Evolutionary conservation across 73 alveolate species (phyloP), one percentile per base, ranked within the genome.

Genomic region (Paraurostyla sp.): DNA sequence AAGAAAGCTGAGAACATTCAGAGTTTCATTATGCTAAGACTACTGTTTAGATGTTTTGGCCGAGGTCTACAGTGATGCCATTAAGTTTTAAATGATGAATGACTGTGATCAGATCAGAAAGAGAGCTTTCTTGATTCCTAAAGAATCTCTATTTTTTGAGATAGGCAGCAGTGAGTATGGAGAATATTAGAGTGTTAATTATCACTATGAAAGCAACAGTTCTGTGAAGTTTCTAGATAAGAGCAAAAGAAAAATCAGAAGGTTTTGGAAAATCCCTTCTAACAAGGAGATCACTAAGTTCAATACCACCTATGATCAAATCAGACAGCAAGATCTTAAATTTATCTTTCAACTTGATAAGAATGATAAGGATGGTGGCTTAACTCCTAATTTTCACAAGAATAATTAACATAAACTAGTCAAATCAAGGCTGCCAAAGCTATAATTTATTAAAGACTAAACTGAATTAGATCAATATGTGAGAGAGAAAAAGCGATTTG

Each of bases 31-130:
- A 1, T 65, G 86, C 51, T 30, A 85, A 9, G 92, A 69, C 43
- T 85, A 68, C 81, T 85, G 92, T 69, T 22, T 33, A 27, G 92
- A 85, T 60, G 49, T 85, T 42, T 81, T 85, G 25, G 57, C 80
- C 4, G 80, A 41, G 0, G 87, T 69, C 6, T 85, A 85, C 81
- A 23, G 69, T 33, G 92, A 85, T 50, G 62, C 80, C 0, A 27
- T 85, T 2, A 65, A 69, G 30, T 45, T 69, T 23, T 60, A 85
- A 36, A 0, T 50, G 25, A 65, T 85, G 11, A 23, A 2, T 6
- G 71, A 60, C 11, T 32, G 80, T 69, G 80, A 65, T 25, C 6
- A 36, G 16, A 4, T 85, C 25, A 65, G 92, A 50, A 41, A 48
- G 60, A 48, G 92, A 48, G 33, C 68, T n/a, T 43, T 48, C 41